A percentile compares a stretch with the other conserved stretches of the same genome.
Evolutionary conservation across 192 early-diverging fungal genomes (phyloP).

Genomic region (Dimargaris verticillata): DNA sequence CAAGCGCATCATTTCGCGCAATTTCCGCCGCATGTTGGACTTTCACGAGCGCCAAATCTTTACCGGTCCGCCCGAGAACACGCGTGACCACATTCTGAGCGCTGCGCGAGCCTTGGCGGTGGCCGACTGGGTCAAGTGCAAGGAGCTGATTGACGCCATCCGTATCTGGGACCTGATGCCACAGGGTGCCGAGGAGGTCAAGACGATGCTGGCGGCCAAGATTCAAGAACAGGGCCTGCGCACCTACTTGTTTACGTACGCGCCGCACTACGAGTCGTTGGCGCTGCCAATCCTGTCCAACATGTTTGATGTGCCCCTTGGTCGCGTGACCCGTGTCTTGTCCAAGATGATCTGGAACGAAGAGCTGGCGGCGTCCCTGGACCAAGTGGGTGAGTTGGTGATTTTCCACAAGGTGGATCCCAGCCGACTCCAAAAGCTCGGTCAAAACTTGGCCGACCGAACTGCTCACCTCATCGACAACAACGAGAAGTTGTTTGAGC

Average conservation of each 20-base stretch:
- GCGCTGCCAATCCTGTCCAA: slow-evolving; percentile 59
- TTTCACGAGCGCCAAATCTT: slow-evolving; percentile 94
- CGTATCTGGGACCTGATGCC: slow-evolving; percentile 95
- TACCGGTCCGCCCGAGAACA: slow-evolving; percentile 94
- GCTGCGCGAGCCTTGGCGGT: slow-evolving; percentile 78
- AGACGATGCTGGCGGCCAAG: slow-evolving; percentile 74
- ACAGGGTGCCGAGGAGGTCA: slow-evolving; percentile 55
- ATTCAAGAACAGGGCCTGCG: slow-evolving; percentile 94
- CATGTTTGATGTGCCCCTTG: slow-evolving; percentile 72
- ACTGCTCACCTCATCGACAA: slow-evolving; percentile 65
- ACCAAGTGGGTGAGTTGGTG: slow-evolving; percentile 64
- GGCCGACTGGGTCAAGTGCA: slow-evolving; percentile 85
- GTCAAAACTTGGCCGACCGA: slow-evolving; percentile 78
- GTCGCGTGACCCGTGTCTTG: slow-evolving; percentile 53
- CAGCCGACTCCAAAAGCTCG: slow-evolving; percentile 66
- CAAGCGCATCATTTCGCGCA: slow-evolving; percentile 71
- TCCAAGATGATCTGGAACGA: slow-evolving; percentile 90
- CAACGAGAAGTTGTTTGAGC: slow-evolving; percentile 83
- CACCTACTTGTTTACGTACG: slow-evolving; percentile 88
- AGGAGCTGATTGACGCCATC: slow-evolving; percentile 72
- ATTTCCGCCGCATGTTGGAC: slow-evolving; percentile 85
- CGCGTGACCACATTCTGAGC: slow-evolving; percentile 96
- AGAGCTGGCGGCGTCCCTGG: slow-evolving; percentile 76
- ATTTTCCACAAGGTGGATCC: slow-evolving; percentile 62
- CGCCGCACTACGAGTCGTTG: slow-evolving; percentile 78